phyloP scores from a whole-genome alignment of 192 early-diverging fungal species.

The Funneliformis mosseae region DNA sequence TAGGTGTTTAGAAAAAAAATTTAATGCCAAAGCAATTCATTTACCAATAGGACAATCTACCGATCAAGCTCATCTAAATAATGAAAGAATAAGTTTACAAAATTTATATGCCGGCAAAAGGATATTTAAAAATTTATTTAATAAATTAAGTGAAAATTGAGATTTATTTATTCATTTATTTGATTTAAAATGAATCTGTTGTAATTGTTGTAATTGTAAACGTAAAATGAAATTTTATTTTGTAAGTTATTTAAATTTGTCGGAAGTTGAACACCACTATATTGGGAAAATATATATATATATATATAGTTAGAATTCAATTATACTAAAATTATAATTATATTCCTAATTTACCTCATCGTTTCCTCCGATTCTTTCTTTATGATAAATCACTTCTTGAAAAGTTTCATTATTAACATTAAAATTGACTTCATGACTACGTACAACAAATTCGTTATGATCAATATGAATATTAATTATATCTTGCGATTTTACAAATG shows the following conservation, averaged over 20 bases:
- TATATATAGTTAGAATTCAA: too few species aligned
- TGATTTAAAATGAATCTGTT: too few species aligned
- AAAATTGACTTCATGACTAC: not conserved
- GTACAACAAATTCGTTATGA: not conserved
- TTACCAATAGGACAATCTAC: constrained; percentile 80
- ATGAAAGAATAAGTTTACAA: constrained; percentile 72
- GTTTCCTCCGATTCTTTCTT: not conserved
- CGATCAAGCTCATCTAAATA: constrained; percentile 77
- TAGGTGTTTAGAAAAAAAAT: constrained; percentile 69
- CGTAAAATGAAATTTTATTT: too few species aligned
- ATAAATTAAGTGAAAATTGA: constrained; percentile 30
- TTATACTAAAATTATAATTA: too few species aligned
- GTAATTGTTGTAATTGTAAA: too few species aligned
- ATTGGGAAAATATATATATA: too few species aligned
- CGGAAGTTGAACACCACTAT: too few species aligned
- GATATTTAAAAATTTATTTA: constrained; percentile 59
- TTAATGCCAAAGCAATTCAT: constrained; percentile 67
- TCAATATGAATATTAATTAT: not conserved
- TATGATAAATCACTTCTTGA: not conserved
- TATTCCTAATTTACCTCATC: not conserved
- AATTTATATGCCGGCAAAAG: constrained; percentile 69
- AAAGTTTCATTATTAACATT: not conserved
- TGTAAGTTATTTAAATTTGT: too few species aligned
- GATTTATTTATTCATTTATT: not conserved
- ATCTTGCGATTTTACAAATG: not conserved